Base-by-base conservation (phyloP, 106 monocot species). In the Ottelia alismoides region DNA sequence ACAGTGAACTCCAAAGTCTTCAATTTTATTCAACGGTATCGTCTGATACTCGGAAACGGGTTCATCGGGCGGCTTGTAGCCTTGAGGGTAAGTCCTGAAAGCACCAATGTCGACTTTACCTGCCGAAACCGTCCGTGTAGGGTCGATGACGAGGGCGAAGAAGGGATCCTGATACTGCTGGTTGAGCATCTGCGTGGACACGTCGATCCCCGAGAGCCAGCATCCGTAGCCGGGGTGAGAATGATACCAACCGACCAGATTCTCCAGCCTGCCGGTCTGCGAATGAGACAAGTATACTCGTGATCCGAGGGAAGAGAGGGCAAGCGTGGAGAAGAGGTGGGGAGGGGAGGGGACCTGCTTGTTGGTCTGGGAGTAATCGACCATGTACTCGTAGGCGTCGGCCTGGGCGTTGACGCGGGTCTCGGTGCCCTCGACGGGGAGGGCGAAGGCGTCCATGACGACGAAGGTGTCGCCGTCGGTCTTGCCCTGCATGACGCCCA, bases 361-460 rank as follows among this genome's bases (percentile, higher is more conserved):
- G n/a, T n/a, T n/a, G n/a, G n/a, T n/a, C n/a, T n/a, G n/a, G n/a
- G n/a, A n/a, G n/a, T n/a, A n/a, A n/a, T n/a, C n/a, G 14, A 87
- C 87, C 82, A 87, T 87, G 66, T 87, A 87, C 69, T 82, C 87
- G 46, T 87, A 72, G n/a, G 87, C 82, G 63, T 82, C 87, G 28
- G 75, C 82, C 69, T 87, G 82, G 20, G 87, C 78, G 49, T 82
- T 87, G 20, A 87, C 87, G 27, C 87, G 57, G 45, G 81, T 87
- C 74, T 87, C 87, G 9, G 87, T 87, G 35, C 87, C 87, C 72
- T 87, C 87, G 47, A 87, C 87, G 17, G 78, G 20, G 91, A n/a
- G n/a, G n/a, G n/a, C n/a, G n/a, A n/a, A n/a, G n/a, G n/a, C n/a
- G n/a, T n/a, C n/a, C n/a, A n/a, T n/a, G n/a, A n/a, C n/a, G n/a